Evolutionary conservation across 805 yeast genomes (phyloP), one percentile per base, ranked within the genome.

Genomic region (Wickerhamomyces sydowiorum): DNA sequence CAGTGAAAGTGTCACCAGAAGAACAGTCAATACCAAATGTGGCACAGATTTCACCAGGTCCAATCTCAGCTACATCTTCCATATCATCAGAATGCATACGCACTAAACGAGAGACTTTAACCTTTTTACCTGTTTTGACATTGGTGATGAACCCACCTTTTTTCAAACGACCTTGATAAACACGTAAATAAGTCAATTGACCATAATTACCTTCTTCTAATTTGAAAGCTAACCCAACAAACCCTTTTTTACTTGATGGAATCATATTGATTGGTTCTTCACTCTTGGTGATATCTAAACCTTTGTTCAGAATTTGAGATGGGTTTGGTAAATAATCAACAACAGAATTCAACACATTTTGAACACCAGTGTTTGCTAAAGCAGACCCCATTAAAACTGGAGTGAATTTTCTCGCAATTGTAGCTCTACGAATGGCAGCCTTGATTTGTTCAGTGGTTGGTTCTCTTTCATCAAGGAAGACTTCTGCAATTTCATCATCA

Each of bases 321-420:
- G 99, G 99, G 62, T 91, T 82, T 36, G 99, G 99, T 56, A 93
- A 75, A 66, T 81, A 93, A 62, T 91, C 97, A 51, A 91, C 91
- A 46, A 93, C 96, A 32, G 97, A 93, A 64, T 93, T 97, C 54
- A 93, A 73, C 29, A 91, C 96, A 19, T 90, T 90, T 71, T 93
- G 99, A 50, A 93, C 76, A 65, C 97, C 96, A 51, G 82, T 86
- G 70, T 93, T 93, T 44, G 98, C 99, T 50, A 93, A 74, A 17
- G 99, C 99, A 38, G 97, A 88, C 19, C 99, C 99, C 97, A 93
- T 93, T 51, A 91, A 72, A n/a, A 93, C 98, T n/a, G 99, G 99
- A 13, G 98, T 88, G 72, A 93, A 93, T 61, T 78, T 86, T 69
- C 97, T 81, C 25, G 90, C 95, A 66, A 91, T 91, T 17, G 99